Evolutionary conservation across 108 stramenopile species (phyloP).

Genomic region (Pseudonitzschia pungens): DNA sequence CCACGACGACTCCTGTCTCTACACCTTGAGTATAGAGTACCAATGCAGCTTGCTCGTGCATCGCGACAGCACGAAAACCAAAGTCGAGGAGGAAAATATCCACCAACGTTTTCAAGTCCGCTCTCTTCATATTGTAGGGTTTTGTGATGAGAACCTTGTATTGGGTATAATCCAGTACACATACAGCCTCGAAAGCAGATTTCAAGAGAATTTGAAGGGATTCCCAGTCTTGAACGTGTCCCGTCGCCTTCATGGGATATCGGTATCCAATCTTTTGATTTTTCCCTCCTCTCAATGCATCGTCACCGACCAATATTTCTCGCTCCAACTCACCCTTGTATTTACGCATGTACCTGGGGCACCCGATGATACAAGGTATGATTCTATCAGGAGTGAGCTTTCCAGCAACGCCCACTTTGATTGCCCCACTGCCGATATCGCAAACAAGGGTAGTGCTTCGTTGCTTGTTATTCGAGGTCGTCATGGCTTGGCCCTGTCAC

Average conservation of each 20-base stretch:
- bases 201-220: conserved; percentile 17
- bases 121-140: conserved; percentile 22
- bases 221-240: conserved; percentile 20
- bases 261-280: conserved; percentile 7
- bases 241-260: conserved; percentile 22
- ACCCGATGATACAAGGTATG: conserved; percentile 20
- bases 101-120: conserved; percentile 14
- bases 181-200: not conserved
- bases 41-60: conserved; percentile 27
- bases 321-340: not conserved
- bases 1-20: conserved; percentile 34
- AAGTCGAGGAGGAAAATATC: conserved; percentile 16
- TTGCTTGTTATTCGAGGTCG: not conserved
- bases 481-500: too few relatives aligned
- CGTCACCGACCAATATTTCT: conserved; percentile 17
- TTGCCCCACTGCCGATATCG: conserved; percentile 22
- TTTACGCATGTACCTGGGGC: not conserved
- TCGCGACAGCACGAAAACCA: conserved; percentile 18
- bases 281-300: not conserved
- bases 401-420: conserved; percentile 36
- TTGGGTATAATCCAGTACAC: not conserved
- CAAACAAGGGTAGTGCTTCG: conserved; percentile 16
- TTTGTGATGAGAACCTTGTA: conserved; percentile 25
- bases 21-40: conserved; percentile 29
- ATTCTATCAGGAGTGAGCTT: conserved; percentile 10